Evolutionary conservation across 495 filamentous ascomycete species (phyloP).

Genomic region (Aspergillus saccharolyticus): DNA sequence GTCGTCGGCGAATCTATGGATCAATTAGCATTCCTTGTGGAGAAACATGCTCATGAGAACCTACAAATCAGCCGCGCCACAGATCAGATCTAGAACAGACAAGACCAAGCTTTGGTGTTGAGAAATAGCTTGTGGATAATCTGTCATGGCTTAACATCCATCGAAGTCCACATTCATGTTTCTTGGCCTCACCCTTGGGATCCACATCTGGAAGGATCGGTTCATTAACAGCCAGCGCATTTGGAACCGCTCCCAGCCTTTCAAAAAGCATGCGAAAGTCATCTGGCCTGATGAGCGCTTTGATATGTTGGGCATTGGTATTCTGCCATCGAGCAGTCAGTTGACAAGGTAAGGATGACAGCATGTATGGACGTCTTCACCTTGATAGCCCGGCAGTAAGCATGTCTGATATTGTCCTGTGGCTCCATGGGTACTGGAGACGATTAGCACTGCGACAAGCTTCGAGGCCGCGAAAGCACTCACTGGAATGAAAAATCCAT

Average conservation of each 20-base stretch:
- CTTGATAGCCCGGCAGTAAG: slow-evolving; percentile 56
- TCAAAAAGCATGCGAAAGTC: slow-evolving; percentile 33
- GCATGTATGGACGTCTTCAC: slow-evolving; percentile 18
- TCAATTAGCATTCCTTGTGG: slow-evolving; percentile 8
- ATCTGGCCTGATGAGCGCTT: slow-evolving; percentile 25
- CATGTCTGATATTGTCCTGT: slow-evolving; percentile 55
- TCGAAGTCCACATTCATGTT: neutral
- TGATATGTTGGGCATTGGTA: slow-evolving; percentile 18
- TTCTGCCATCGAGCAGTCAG: slow-evolving; percentile 15
- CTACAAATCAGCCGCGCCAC: slow-evolving; percentile 28
- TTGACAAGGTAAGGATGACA: neutral
- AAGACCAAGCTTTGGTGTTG: slow-evolving; percentile 20
- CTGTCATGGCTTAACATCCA: neutral
- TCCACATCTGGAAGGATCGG: slow-evolving; percentile 21
- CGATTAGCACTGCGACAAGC: slow-evolving; percentile 10
- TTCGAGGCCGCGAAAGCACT: slow-evolving; percentile 6
- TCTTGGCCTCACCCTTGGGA: slow-evolving; percentile 18
- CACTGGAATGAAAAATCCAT: slow-evolving; percentile 69
- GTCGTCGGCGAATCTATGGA: slow-evolving; percentile 29
- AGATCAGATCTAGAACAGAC: slow-evolving; percentile 32
- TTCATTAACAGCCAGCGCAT: slow-evolving; percentile 27
- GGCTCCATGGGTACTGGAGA: slow-evolving; percentile 51
- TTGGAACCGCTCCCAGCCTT: slow-evolving; percentile 27
- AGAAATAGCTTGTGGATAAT: slow-evolving; percentile 3
- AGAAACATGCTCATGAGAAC: neutral